A percentile compares a stretch with the other conserved stretches of the same genome.
Evolutionary conservation across 257 asterid species (phyloP).

Genomic region (Ilex aquifolium): DNA sequence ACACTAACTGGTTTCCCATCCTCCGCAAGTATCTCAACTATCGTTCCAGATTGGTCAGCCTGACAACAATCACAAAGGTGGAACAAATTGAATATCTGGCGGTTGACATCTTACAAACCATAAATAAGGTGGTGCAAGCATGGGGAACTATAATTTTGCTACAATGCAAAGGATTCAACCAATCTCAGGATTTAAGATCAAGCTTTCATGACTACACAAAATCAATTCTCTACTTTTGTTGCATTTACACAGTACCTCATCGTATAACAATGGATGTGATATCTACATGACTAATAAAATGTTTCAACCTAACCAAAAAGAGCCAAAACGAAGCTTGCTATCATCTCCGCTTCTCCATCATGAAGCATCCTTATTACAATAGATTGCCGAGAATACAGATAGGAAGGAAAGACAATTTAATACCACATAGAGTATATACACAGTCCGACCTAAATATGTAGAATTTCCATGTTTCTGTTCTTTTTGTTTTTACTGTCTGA

Average conservation of each 20-base stretch:
- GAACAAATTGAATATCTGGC: not conserved
- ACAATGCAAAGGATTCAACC: not conserved
- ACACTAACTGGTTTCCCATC: slow-evolving; percentile 57
- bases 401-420: not conserved
- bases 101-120: not conserved
- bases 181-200: not conserved
- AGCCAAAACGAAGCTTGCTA: not conserved
- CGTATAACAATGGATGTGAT: no score
- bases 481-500: not conserved
- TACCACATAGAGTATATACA: not conserved
- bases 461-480: no score
- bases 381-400: slow-evolving; percentile 2
- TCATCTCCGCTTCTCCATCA: not conserved
- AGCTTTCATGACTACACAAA: not conserved
- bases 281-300: not conserved
- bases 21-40: slow-evolving; percentile 46
- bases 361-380: not conserved
- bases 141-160: not conserved
- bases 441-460: not conserved
- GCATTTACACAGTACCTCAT: no score
- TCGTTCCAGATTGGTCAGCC: slow-evolving; percentile 59
- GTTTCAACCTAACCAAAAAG: not conserved
- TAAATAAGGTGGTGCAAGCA: not conserved
- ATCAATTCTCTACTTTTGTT: no score
- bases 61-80: slow-evolving; percentile 5